phyloP scores from a whole-genome alignment of 768 basidiomycete genomes.

The Amanita pallidorosea region DNA sequence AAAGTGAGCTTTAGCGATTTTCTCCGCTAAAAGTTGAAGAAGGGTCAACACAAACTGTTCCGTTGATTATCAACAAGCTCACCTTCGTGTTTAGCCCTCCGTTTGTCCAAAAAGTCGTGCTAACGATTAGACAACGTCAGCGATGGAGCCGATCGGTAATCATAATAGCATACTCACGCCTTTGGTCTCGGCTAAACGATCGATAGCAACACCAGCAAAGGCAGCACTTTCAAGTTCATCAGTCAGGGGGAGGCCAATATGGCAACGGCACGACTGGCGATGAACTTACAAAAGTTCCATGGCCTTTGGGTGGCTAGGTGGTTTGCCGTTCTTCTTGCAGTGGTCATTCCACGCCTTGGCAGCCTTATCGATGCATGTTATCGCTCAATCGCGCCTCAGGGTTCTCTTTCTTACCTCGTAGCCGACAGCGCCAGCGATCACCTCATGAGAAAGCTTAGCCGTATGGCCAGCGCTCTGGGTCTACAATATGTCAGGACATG shows the following conservation, averaged over 20 bases:
- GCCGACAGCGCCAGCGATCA: slow-evolving; percentile 56
- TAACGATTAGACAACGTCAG: background rate
- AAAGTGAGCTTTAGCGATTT: too few species aligned
- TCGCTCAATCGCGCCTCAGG: background rate
- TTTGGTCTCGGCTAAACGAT: slow-evolving; percentile 45
- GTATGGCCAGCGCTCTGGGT: slow-evolving; percentile 40
- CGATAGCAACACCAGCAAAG: slow-evolving; percentile 42
- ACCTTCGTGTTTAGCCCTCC: slow-evolving; percentile 15
- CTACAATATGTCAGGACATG: slow-evolving; percentile 17
- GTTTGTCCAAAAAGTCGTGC: slow-evolving; percentile 14
- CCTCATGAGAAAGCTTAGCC: slow-evolving; percentile 51
- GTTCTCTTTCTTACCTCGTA: slow-evolving; percentile 34
- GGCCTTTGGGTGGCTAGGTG: slow-evolving; percentile 37
- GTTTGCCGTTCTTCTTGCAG: slow-evolving; percentile 33
- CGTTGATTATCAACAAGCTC: background rate
- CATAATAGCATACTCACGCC: slow-evolving; percentile 16
- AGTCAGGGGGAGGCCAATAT: too few species aligned
- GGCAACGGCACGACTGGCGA: too few species aligned
- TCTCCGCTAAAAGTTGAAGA: too few species aligned
- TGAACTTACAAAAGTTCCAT: slow-evolving; percentile 40
- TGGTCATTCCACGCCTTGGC: slow-evolving; percentile 56
- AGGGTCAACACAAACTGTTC: too few species aligned
- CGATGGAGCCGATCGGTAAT: background rate
- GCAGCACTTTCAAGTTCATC: slow-evolving; percentile 29
- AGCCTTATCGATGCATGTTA: slow-evolving; percentile 27